Evolutionary conservation across 192 early-diverging fungal genomes (phyloP).

Genomic region (Entomortierella beljakovae): DNA sequence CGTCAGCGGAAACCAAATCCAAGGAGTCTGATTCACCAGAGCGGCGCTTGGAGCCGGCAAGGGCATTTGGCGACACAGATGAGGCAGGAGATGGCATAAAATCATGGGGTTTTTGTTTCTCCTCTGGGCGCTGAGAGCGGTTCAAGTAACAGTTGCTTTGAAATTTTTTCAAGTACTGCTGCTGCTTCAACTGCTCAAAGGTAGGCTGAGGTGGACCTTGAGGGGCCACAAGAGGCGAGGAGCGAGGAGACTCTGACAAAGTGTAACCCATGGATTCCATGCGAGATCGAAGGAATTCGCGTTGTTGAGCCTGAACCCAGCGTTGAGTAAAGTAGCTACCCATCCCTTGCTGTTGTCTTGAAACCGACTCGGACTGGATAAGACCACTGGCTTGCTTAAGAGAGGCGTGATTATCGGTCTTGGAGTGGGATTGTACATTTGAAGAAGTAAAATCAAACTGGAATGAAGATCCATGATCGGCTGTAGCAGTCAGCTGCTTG

Average conservation of each 20-base stretch:
- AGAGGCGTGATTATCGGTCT: slow-evolving; percentile 4
- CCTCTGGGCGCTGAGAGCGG: slow-evolving; percentile 1
- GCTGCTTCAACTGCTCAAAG: slow-evolving; percentile 22
- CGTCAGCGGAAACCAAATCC: slow-evolving; percentile 10
- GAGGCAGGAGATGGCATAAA: slow-evolving; percentile 40
- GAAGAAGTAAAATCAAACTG: slow-evolving; percentile 37
- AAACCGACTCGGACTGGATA: slow-evolving; percentile 21
- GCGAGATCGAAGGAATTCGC: slow-evolving; percentile 42
- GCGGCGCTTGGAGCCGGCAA: slow-evolving; percentile 44
- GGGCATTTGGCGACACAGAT: slow-evolving; percentile 21
- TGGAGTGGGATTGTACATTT: slow-evolving; percentile 5
- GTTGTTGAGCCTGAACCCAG: slow-evolving; percentile 50
- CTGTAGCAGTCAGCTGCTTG: slow-evolving; percentile 1
- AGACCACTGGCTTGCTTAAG: slow-evolving; percentile 14
- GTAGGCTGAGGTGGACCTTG: background rate
- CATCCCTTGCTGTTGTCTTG: slow-evolving; percentile 52
- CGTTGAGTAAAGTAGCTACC: slow-evolving; percentile 41
- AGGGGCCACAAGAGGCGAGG: background rate
- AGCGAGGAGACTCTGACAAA: background rate
- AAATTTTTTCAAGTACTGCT: slow-evolving; percentile 30
- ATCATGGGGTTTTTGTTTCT: background rate
- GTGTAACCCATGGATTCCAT: slow-evolving; percentile 41
- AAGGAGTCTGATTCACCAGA: slow-evolving; percentile 7
- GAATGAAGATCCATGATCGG: slow-evolving; percentile 3
- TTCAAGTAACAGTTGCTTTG: slow-evolving; percentile 27